A percentile compares a stretch with the other conserved stretches of the same genome.
phyloP scores from a whole-genome alignment of 257 asterid genomes.

The Solanum sejunctum region DNA sequence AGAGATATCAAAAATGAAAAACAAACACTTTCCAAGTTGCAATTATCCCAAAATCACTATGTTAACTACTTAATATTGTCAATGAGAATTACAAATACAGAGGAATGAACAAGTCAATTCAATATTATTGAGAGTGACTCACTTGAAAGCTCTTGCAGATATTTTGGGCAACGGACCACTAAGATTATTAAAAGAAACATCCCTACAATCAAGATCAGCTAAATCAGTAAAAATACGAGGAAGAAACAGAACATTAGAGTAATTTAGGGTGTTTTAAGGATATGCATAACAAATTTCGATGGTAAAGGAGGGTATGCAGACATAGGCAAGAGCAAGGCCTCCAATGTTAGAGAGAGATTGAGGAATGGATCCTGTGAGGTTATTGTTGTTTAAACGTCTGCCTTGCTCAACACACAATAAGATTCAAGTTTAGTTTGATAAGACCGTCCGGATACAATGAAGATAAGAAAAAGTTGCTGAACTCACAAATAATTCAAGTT shows the following conservation, averaged over 20 bases:
- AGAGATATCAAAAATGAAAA: neutral
- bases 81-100: neutral
- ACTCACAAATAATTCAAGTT: conserved; percentile 89
- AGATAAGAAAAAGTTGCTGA: neutral
- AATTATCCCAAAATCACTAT: neutral
- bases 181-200: conserved; percentile 48
- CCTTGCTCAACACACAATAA: conserved; percentile 24
- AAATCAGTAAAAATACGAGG: neutral
- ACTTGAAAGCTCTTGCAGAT: conserved; percentile 59
- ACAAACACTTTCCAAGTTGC: neutral
- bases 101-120: neutral
- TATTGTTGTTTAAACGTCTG: conserved; percentile 96
- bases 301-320: neutral
- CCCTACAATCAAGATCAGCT: conserved; percentile 38
- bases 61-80: neutral
- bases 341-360: conserved; percentile 29
- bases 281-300: neutral
- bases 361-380: conserved; percentile 22
- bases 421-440: neutral
- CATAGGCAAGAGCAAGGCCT: conserved; percentile 84
- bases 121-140: conserved; percentile 11
- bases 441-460: neutral
- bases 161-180: conserved; percentile 29
- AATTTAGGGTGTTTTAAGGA: neutral
- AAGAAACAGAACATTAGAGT: neutral